Evolutionary conservation across 495 filamentous ascomycete species (phyloP).

Genomic region (Aspergillus hancockii): DNA sequence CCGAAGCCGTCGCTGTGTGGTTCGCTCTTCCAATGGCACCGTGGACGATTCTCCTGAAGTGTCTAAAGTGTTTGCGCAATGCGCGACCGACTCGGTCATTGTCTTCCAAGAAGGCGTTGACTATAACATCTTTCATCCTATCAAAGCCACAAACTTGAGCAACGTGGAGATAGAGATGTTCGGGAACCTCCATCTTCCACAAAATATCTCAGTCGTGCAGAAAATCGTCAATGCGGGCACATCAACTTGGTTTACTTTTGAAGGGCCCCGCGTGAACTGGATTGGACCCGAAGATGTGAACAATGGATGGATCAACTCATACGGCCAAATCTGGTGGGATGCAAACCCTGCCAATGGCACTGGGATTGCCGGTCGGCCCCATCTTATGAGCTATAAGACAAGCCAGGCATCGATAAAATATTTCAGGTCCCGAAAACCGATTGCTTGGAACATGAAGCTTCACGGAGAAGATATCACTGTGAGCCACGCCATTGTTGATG

Average conservation of each 20-base stretch:
- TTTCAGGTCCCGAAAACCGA: slow-evolving; percentile 45
- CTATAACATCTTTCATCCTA: slow-evolving; percentile 42
- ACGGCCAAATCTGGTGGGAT: slow-evolving; percentile 49
- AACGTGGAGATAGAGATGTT: slow-evolving; percentile 43
- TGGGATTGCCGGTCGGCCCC: slow-evolving; percentile 36
- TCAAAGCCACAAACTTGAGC: slow-evolving; percentile 37
- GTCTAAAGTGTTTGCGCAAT: slow-evolving; percentile 28
- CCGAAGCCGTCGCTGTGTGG: slow-evolving; percentile 14
- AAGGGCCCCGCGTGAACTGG: slow-evolving; percentile 36
- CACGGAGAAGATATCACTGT: slow-evolving; percentile 38
- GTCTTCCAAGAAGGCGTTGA: slow-evolving; percentile 36
- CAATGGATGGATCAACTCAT: slow-evolving; percentile 46
- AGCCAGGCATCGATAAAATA: slow-evolving; percentile 34
- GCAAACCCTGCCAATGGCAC: slow-evolving; percentile 38
- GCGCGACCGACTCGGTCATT: slow-evolving; percentile 35
- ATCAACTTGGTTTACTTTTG: slow-evolving; percentile 35
- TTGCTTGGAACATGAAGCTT: slow-evolving; percentile 45
- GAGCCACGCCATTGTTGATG: slow-evolving; percentile 41
- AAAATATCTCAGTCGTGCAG: slow-evolving; percentile 36
- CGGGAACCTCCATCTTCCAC: slow-evolving; percentile 43
- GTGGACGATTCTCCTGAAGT: slow-evolving; percentile 39
- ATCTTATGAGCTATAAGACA: slow-evolving; percentile 41
- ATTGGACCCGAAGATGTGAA: slow-evolving; percentile 31
- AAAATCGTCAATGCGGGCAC: slow-evolving; percentile 30
- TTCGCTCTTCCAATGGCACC: slow-evolving; percentile 31